Conservation (phyloP, 2,329 filamentous ascomycete species). For the Paradendryphiella salina region DNA sequence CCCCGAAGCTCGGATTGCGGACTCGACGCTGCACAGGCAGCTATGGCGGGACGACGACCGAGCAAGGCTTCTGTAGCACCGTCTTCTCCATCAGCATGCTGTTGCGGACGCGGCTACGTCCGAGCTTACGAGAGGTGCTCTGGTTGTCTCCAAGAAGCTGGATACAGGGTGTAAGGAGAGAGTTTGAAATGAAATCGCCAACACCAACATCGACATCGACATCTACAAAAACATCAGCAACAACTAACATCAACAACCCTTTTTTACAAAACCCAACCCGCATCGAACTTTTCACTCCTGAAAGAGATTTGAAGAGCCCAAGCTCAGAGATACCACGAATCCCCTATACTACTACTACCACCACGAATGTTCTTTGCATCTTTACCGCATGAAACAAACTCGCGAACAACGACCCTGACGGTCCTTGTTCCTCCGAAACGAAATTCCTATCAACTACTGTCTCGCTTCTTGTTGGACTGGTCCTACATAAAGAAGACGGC, state of each 20-base stretch:
- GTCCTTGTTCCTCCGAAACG: neutral
- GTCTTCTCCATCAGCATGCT: slow-evolving; percentile 35
- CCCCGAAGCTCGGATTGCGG: slow-evolving; percentile 54
- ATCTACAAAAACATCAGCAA: slow-evolving; percentile 9
- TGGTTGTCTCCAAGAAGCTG: slow-evolving; percentile 49
- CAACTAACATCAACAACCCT: slow-evolving; percentile 17
- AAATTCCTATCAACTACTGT: neutral
- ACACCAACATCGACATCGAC: neutral
- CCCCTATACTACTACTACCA: slow-evolving; percentile 3
- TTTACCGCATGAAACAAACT: neutral
- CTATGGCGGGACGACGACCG: slow-evolving; percentile 33
- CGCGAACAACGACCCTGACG: neutral
- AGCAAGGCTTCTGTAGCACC: slow-evolving; percentile 43
- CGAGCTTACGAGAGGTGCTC: slow-evolving; percentile 50
- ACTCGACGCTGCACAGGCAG: slow-evolving; percentile 39
- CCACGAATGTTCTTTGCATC: neutral
- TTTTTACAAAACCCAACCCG: neutral
- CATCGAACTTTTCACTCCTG: neutral
- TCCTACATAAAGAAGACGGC: neutral
- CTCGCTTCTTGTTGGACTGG: neutral
- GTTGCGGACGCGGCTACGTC: slow-evolving; percentile 47
- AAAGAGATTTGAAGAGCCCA: slow-evolving; percentile 45
- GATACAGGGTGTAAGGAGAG: slow-evolving; percentile 35
- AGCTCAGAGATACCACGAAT: slow-evolving; percentile 43
- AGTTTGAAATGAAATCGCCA: neutral